Conservation (phyloP, 768 basidiomycete genomes). For the Paxillus involutus region DNA sequence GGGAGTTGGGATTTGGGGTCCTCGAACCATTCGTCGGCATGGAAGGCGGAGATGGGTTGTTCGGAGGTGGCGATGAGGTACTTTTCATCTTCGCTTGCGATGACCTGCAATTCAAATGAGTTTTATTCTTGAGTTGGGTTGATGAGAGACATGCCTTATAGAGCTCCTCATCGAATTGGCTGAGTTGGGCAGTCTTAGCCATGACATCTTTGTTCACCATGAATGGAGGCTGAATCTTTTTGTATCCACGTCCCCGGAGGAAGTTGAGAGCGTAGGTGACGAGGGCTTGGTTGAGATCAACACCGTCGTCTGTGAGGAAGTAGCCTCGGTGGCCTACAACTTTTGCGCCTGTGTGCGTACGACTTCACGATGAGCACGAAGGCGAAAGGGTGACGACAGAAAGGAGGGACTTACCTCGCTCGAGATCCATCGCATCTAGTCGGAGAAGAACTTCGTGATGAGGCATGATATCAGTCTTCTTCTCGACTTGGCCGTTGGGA, state of each 20-base stretch:
- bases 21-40: conserved; percentile 98
- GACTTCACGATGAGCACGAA: conserved; percentile 8
- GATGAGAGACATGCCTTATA: conserved; percentile 72
- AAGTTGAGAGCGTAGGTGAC: conserved; percentile 95
- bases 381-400: not conserved
- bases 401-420: conserved; percentile 60
- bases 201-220: conserved; percentile 98
- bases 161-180: conserved; percentile 97
- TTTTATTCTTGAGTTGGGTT: not conserved
- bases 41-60: conserved; percentile 95
- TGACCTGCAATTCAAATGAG: conserved; percentile 49
- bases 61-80: conserved; percentile 99
- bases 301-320: conserved; percentile 92
- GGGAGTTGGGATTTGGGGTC: conserved; percentile 91
- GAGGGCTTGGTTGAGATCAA: conserved; percentile 96
- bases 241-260: conserved; percentile 78
- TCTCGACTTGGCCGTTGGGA: conserved; percentile 67
- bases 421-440: conserved; percentile 94
- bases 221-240: conserved; percentile 95
- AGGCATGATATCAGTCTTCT: conserved; percentile 80
- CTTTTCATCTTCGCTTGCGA: conserved; percentile 90
- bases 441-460: conserved; percentile 96
- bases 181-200: conserved; percentile 96
- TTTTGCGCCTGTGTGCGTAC: conserved; percentile 67
- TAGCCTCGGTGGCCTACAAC: conserved; percentile 95